Evolutionary conservation across 2,329 filamentous ascomycete species (phyloP).

Genomic region (Drechslerella coelobrocha): DNA sequence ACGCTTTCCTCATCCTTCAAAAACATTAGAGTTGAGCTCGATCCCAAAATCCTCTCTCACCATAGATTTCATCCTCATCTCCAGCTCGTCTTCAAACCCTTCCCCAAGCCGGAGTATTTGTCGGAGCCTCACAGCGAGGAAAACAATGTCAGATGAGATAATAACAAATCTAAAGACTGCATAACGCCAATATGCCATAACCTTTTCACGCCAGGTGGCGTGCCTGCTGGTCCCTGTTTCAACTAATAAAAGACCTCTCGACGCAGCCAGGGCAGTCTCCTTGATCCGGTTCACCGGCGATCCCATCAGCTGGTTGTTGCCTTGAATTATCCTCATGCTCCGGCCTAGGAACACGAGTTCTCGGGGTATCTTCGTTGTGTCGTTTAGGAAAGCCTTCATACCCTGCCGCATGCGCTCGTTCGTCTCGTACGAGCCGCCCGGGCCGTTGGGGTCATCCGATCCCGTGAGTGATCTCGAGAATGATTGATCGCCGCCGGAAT

Average conservation of each 20-base stretch:
- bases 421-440: conserved; percentile 73
- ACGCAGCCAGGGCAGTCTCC: conserved; percentile 60
- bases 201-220: conserved; percentile 68
- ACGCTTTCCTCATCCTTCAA: conserved; percentile 30
- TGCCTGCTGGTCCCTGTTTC: conserved; percentile 63
- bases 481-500: conserved; percentile 75
- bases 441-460: conserved; percentile 65
- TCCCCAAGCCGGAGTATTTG: conserved; percentile 78
- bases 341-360: conserved; percentile 91
- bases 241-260: conserved; percentile 70
- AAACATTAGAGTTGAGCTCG: conserved; percentile 46
- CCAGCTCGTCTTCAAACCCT: conserved; percentile 94
- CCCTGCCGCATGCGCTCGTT: conserved; percentile 74
- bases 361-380: conserved; percentile 86
- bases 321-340: conserved; percentile 91
- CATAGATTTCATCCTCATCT: conserved; percentile 74
- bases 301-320: conserved; percentile 88
- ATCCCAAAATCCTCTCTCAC: conserved; percentile 45
- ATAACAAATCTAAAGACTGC: conserved; percentile 81
- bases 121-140: conserved; percentile 78
- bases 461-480: conserved; percentile 47
- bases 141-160: conserved; percentile 77
- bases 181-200: conserved; percentile 76
- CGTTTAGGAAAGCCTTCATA: conserved; percentile 79
- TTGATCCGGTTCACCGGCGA: conserved; percentile 90